Evolutionary conservation across 148 eudicot species (phyloP).

Genomic region (Salicornia ramosissima): DNA sequence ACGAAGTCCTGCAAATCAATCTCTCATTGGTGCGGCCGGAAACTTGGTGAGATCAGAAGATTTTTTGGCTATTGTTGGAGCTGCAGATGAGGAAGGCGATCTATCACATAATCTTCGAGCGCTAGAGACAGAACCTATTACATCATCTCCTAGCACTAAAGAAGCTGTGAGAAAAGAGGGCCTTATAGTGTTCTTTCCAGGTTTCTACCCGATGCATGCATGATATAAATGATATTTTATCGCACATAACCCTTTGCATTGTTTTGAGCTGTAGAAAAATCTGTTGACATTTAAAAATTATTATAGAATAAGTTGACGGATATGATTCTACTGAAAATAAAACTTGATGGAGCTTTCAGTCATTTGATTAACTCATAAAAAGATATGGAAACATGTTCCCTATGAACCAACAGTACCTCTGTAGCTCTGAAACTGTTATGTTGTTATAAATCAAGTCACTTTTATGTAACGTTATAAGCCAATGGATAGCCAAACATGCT

Average conservation of each 20-base stretch:
- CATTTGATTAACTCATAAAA: too few relatives aligned
- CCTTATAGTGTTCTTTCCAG: conserved; percentile 91
- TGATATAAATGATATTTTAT: neutral
- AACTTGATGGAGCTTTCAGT: too few relatives aligned
- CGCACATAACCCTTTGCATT: neutral
- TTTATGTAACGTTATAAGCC: neutral
- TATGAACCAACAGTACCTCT: too few relatives aligned
- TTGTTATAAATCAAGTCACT: neutral
- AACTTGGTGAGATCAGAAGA: conserved; percentile 74
- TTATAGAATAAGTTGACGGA: too few relatives aligned
- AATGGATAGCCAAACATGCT: neutral
- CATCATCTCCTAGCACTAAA: conserved; percentile 32
- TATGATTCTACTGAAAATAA: too few relatives aligned
- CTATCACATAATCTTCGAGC: too few relatives aligned
- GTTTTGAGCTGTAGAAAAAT: neutral
- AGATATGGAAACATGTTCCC: too few relatives aligned
- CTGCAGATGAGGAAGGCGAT: conserved; percentile 82
- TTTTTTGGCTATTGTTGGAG: conserved; percentile 73
- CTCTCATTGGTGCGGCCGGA: conserved; percentile 85
- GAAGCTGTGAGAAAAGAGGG: conserved; percentile 59
- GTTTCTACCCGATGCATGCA: conserved; percentile 27
- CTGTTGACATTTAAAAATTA: neutral
- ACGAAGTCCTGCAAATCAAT: conserved; percentile 70
- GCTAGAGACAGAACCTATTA: conserved; percentile 52
- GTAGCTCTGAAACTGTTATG: neutral